These are phyloP conservation scores for Epichloe festucae DNA, from an alignment of 2,329 filamentous ascomycete species.

Conservation along the genomic window DNA sequence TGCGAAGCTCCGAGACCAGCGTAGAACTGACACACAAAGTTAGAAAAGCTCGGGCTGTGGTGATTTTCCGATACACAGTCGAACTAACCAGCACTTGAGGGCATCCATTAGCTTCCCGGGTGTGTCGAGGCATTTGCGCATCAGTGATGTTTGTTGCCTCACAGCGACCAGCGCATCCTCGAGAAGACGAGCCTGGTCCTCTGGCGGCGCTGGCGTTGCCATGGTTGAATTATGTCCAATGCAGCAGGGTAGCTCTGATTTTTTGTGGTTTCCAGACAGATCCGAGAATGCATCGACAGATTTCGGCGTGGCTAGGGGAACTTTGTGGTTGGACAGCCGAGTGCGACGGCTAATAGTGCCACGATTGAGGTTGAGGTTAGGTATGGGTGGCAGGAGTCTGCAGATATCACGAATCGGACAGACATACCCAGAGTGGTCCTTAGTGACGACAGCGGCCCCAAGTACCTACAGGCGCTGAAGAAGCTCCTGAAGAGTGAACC, in stretches of 20 bases:
- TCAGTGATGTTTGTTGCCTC: constrained; percentile 89
- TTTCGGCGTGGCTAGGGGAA: neutral
- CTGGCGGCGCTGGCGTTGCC: constrained; percentile 48
- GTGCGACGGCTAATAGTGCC: neutral
- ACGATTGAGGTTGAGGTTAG: neutral
- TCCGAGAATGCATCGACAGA: constrained; percentile 14
- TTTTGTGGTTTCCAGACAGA: constrained; percentile 9
- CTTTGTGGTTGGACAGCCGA: neutral
- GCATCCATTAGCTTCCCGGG: constrained; percentile 99
- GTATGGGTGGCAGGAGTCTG: neutral
- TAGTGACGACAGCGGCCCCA: constrained; percentile 1
- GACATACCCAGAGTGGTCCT: neutral
- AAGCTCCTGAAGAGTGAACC: too few relatives aligned
- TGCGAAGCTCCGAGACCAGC: constrained; percentile 93
- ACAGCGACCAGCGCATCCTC: constrained; percentile 95
- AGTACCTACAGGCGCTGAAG: neutral
- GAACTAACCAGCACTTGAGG: constrained; percentile 89
- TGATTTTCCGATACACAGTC: neutral
- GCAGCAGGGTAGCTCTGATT: constrained; percentile 20
- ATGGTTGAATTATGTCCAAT: constrained; percentile 17
- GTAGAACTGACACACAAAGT: constrained; percentile 56
- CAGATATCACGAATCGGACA: neutral
- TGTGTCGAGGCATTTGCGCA: constrained; percentile 95
- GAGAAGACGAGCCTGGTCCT: constrained; percentile 82
- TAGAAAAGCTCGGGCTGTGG: constrained; percentile 1